These are phyloP conservation scores for Aspergillus unguis DNA, from an alignment of 2,329 filamentous ascomycete species.

Conservation along the genomic window DNA sequence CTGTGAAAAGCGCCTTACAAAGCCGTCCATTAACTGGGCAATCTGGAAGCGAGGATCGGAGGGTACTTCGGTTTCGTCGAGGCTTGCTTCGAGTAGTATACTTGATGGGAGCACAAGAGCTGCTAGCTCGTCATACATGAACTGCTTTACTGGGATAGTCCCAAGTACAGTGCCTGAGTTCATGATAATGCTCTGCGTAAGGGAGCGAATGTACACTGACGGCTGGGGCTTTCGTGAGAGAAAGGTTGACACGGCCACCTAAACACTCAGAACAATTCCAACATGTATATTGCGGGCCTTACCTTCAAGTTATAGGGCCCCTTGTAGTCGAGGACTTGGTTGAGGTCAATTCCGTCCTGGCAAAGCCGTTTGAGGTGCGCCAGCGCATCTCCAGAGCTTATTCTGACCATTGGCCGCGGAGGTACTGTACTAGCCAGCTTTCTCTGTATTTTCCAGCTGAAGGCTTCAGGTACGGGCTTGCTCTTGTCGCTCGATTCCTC, in stretches of 20 bases:
- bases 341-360: conserved; percentile 66
- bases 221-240: conserved; percentile 78
- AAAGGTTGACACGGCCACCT: conserved; percentile 72
- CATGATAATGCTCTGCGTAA: conserved; percentile 73
- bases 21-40: conserved; percentile 69
- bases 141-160: conserved; percentile 64
- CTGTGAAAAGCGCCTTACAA: conserved; percentile 53
- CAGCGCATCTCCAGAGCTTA: conserved; percentile 69
- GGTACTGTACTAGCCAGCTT: conserved; percentile 90
- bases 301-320: conserved; percentile 69
- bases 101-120: conserved; percentile 71
- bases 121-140: conserved; percentile 79
- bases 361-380: conserved; percentile 67
- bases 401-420: conserved; percentile 79
- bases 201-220: conserved; percentile 74
- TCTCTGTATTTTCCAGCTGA: conserved; percentile 87
- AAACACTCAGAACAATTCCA: conserved; percentile 6
- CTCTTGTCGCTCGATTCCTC: conserved; percentile 61
- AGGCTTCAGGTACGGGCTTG: conserved; percentile 68
- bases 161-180: conserved; percentile 68
- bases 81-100: conserved; percentile 66
- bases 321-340: conserved; percentile 64
- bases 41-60: conserved; percentile 72
- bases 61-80: conserved; percentile 72
- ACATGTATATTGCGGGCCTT: conserved; percentile 13